phyloP scores from a whole-genome alignment of 129 eudicot genomes.

The Flaveria trinervia region DNA sequence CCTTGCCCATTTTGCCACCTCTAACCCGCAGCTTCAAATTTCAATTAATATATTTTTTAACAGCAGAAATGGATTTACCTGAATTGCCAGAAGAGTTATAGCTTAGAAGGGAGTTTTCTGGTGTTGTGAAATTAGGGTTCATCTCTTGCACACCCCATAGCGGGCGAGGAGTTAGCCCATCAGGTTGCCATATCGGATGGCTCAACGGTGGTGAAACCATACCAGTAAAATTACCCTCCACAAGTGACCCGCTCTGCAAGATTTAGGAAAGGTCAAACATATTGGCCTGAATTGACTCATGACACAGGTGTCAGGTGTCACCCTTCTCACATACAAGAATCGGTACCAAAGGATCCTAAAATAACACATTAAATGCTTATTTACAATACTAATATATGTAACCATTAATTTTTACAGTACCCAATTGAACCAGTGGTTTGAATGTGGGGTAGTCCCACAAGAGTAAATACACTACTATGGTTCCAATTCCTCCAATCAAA shows the following conservation, averaged over 20 bases:
- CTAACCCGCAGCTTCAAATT: background rate
- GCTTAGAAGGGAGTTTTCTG: conserved; percentile 25
- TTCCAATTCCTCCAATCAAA: conserved; percentile 23
- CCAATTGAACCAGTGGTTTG: conserved; percentile 16
- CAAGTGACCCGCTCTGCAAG: conserved; percentile 24
- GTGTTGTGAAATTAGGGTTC: conserved; percentile 18
- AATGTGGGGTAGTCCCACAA: conserved; percentile 30
- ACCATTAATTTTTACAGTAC: conserved; percentile 26
- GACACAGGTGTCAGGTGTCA: conserved; percentile 2
- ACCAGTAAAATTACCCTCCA: conserved; percentile 16
- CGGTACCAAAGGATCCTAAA: conserved; percentile 21
- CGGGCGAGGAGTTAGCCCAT: conserved; percentile 44
- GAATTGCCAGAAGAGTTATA: conserved; percentile 21
- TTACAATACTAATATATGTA: conserved; percentile 20
- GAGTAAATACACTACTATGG: conserved; percentile 33
- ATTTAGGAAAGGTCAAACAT: conserved; percentile 16
- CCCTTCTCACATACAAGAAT: conserved; percentile 8
- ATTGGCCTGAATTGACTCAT: background rate
- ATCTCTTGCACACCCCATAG: conserved; percentile 72
- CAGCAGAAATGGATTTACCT: conserved; percentile 11
- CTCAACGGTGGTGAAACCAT: conserved; percentile 14
- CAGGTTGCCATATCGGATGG: conserved; percentile 25
- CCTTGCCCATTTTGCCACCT: background rate
- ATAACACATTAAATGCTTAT: conserved; percentile 25
- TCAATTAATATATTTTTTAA: background rate